Conservation (phyloP, 2,329 filamentous ascomycete genomes). For the Penicillium sp. region DNA sequence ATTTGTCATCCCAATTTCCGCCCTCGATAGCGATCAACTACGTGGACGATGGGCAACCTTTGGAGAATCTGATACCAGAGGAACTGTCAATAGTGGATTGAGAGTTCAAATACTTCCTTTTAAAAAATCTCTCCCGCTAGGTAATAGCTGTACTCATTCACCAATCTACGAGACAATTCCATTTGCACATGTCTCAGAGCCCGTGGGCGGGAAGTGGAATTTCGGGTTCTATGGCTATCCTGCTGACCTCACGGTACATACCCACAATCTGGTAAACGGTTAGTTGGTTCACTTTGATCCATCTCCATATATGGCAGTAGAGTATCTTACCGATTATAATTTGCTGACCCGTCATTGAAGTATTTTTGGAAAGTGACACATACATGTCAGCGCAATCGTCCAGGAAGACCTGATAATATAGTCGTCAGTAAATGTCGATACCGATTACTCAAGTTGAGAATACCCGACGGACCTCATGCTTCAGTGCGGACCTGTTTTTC, state of each 20-base stretch:
- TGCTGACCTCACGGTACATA: neutral
- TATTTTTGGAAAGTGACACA: conserved; percentile 30
- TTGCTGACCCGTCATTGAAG: conserved; percentile 36
- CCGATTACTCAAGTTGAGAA: neutral
- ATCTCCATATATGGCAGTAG: neutral
- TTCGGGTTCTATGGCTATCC: too few species aligned
- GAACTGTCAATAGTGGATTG: too few species aligned
- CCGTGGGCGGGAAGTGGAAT: too few species aligned
- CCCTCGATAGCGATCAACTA: too few species aligned
- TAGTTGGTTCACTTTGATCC: neutral
- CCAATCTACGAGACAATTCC: too few species aligned
- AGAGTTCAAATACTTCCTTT: too few species aligned
- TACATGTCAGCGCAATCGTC: conserved; percentile 33
- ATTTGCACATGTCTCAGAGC: too few species aligned
- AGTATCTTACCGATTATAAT: conserved; percentile 30
- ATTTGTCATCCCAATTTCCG: too few species aligned
- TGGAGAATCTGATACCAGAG: too few species aligned
- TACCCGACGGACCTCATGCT: neutral
- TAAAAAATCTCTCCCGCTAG: too few species aligned
- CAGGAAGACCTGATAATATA: conserved; percentile 22
- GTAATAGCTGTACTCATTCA: too few species aligned
- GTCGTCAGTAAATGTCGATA: neutral
- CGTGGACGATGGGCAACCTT: too few species aligned
- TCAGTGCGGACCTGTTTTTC: neutral
- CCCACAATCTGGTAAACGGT: neutral